Evolutionary conservation across 768 basidiomycete species (phyloP).

Genomic region (Exidia glandulosa): DNA sequence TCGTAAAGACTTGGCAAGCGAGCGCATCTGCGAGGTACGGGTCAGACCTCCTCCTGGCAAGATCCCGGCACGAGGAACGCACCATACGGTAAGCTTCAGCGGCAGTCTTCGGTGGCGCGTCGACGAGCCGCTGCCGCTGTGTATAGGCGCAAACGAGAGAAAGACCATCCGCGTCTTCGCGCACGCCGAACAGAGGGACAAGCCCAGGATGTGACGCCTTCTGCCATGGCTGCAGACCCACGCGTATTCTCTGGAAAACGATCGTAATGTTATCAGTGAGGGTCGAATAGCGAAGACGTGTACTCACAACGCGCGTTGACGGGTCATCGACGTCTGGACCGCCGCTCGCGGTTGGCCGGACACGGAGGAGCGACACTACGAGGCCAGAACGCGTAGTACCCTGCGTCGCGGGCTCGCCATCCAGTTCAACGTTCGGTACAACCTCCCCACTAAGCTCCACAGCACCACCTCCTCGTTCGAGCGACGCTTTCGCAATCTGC

Average conservation of each 20-base stretch:
- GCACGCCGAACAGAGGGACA: not conserved
- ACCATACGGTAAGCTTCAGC: not conserved
- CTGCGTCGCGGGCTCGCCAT: not conserved
- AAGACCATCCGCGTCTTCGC: not conserved
- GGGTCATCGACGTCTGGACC: too few relatives aligned
- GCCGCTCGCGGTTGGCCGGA: not conserved
- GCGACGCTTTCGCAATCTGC: not conserved
- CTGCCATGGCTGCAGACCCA: not conserved
- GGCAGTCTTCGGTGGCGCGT: not conserved
- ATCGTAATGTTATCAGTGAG: not conserved
- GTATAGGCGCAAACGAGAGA: not conserved
- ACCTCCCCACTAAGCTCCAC: not conserved
- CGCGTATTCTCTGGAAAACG: not conserved
- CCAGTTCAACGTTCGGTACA: not conserved
- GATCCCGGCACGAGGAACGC: not conserved
- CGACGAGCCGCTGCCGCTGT: not conserved
- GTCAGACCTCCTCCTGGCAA: not conserved
- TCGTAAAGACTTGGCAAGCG: not conserved
- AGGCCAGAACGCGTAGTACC: not conserved
- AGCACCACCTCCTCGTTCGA: not conserved
- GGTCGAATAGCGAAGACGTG: not conserved
- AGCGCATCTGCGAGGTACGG: not conserved
- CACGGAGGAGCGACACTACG: not conserved
- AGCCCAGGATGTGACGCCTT: not conserved
- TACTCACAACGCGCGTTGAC: not conserved